Conservation (phyloP, 1,139 yeast genomes). For the Protomyces arabidopsidicola region DNA sequence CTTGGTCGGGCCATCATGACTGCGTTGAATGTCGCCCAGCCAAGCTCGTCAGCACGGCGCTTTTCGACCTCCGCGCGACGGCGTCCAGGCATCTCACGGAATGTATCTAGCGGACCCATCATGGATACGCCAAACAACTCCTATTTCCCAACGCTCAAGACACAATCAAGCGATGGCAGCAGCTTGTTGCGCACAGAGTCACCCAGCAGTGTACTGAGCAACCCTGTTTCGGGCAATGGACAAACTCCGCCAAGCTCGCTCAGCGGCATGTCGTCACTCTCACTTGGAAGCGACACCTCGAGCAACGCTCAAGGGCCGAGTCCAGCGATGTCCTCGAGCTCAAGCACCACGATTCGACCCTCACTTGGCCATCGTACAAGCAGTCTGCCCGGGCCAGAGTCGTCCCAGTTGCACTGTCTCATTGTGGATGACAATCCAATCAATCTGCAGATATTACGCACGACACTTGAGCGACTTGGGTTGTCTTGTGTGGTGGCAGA, state of each 20-base stretch:
- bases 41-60: background rate
- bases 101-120: background rate
- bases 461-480: conserved; percentile 9
- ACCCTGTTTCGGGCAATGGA: background rate
- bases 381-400: background rate
- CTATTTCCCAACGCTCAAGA: background rate
- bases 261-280: background rate
- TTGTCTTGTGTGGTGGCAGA: conserved; percentile 8
- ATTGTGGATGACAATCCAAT: conserved; percentile 21
- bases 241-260: background rate
- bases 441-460: conserved; percentile 17
- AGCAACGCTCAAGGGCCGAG: background rate
- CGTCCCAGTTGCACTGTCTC: background rate
- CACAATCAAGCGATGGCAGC: background rate
- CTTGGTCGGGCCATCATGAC: conserved; percentile 11
- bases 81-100: background rate
- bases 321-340: background rate
- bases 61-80: background rate
- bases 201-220: background rate
- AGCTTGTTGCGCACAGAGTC: background rate
- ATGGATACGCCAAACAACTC: background rate
- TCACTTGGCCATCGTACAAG: background rate
- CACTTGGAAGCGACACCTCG: background rate
- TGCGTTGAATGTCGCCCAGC: background rate
- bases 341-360: background rate